Conservation (phyloP, 345 rosid genomes). For the Bretschneidera sinensis region DNA sequence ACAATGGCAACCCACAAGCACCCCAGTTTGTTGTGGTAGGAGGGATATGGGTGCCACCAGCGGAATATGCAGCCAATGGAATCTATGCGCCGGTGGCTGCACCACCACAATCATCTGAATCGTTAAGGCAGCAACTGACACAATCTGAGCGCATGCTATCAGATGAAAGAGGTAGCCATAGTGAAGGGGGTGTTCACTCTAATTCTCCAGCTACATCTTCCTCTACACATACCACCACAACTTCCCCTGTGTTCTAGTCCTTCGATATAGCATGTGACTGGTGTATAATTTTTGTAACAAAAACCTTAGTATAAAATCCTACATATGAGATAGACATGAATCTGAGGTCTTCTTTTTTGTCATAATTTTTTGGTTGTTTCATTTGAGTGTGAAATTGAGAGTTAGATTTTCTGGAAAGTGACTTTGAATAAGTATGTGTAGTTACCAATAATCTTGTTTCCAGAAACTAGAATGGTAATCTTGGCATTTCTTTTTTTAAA, state of each 20-base stretch:
- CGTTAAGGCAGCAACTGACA: constrained; percentile 10
- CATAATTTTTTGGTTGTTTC: not conserved
- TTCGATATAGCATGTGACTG: not conserved
- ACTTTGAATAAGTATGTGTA: constrained; percentile 20
- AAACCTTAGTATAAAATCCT: constrained; percentile 4
- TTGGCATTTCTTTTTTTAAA: no score
- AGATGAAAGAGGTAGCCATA: constrained; percentile 42
- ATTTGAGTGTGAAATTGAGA: constrained; percentile 9
- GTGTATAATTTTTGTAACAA: constrained; percentile 38
- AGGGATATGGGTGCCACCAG: constrained; percentile 82
- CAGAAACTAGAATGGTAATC: constrained; percentile 1
- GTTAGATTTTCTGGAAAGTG: not conserved
- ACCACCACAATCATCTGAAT: constrained; percentile 17
- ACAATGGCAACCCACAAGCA: constrained; percentile 38
- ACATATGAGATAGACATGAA: constrained; percentile 6
- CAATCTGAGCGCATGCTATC: constrained; percentile 30
- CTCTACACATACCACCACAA: constrained; percentile 55
- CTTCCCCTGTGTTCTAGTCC: constrained; percentile 36
- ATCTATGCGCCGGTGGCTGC: constrained; percentile 46
- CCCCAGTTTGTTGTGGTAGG: constrained; percentile 91
- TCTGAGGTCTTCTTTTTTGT: not conserved
- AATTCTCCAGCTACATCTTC: constrained; percentile 66
- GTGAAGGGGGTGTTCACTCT: constrained; percentile 35
- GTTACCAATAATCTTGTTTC: not conserved
- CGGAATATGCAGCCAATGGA: constrained; percentile 47